Percentiles rank a stretch among this genome's conserved stretches.
phyloP scores from a whole-genome alignment of 164 flowering plant species.

The Santalum album region DNA sequence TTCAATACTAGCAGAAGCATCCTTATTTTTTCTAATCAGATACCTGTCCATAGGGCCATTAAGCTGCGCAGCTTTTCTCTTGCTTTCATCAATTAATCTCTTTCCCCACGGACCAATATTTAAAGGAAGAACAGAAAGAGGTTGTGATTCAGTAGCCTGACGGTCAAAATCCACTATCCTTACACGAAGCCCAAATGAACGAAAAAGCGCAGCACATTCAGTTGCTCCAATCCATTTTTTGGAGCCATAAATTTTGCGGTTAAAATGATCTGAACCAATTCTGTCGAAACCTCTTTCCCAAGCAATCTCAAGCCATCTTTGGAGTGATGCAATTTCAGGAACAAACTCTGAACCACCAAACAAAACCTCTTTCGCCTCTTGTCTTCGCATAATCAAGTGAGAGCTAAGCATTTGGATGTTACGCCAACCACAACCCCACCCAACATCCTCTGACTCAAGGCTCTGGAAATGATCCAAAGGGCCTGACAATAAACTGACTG shows the following conservation, averaged over 20 bases:
- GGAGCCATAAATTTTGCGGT: constrained; percentile 50
- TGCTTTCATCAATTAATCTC: constrained; percentile 9
- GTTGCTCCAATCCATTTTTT: constrained; percentile 80
- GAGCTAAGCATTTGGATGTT: constrained; percentile 90
- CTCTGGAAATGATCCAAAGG: constrained; percentile 70
- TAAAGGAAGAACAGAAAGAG: constrained; percentile 10
- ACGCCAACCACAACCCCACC: constrained; percentile 99
- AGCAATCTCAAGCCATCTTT: constrained; percentile 91
- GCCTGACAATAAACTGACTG: constrained; percentile 37
- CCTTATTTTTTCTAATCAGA: constrained; percentile 19
- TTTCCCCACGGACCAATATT: constrained; percentile 11
- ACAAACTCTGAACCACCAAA: constrained; percentile 78
- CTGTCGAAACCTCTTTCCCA: constrained; percentile 78
- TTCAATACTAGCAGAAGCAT: constrained; percentile 1
- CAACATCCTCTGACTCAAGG: constrained; percentile 44
- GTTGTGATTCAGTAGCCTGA: constrained; percentile 23
- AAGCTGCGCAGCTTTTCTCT: constrained; percentile 29
- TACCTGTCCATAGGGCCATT: constrained; percentile 80
- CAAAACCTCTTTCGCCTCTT: constrained; percentile 46
- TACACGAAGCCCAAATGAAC: constrained; percentile 82
- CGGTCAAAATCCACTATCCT: constrained; percentile 72
- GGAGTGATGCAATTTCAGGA: constrained; percentile 74
- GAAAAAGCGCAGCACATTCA: constrained; percentile 83
- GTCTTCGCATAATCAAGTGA: constrained; percentile 50
- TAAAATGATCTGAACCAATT: constrained; percentile 47